phyloP scores from a whole-genome alignment of 2,329 filamentous ascomycete genomes.

The Penicillium occitanis region DNA sequence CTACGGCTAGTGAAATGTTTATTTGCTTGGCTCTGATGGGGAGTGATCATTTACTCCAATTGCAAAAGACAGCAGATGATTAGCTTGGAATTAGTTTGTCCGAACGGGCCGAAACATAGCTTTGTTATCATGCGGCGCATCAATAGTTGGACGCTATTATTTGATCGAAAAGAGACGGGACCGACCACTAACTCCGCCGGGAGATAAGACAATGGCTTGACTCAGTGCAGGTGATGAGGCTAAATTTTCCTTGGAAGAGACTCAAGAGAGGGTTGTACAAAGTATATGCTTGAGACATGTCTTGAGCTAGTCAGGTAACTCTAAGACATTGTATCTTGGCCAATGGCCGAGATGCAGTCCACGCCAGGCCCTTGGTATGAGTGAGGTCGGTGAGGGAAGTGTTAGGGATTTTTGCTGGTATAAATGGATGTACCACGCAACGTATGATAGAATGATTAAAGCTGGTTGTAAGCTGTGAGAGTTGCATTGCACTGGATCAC shows the following conservation, averaged over 20 bases:
- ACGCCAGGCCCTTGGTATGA: background rate
- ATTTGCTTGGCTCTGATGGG: background rate
- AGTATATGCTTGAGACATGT: slow-evolving; percentile 7
- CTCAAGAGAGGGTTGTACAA: background rate
- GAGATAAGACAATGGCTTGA: slow-evolving; percentile 6
- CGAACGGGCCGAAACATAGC: background rate
- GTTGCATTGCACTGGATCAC: background rate
- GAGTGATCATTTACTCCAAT: background rate
- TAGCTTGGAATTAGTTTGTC: slow-evolving; percentile 4
- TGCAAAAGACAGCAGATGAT: background rate
- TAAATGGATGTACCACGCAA: background rate
- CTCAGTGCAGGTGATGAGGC: background rate
- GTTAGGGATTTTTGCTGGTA: background rate
- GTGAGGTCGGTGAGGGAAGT: background rate
- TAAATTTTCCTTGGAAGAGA: background rate
- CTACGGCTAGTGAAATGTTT: background rate
- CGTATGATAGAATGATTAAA: background rate
- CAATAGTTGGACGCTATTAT: background rate
- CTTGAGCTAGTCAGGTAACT: slow-evolving; percentile 13
- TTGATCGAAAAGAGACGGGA: background rate
- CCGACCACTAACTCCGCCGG: slow-evolving; percentile 5
- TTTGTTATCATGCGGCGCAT: background rate
- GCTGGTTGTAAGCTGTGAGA: background rate
- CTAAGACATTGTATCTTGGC: slow-evolving; percentile 7
- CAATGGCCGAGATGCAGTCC: background rate